Percentiles rank a stretch among this genome's conserved stretches.
These are phyloP conservation scores for Pinus tabuliformis DNA, from an alignment of 75 land plant genomes.

Conservation along the genomic window DNA sequence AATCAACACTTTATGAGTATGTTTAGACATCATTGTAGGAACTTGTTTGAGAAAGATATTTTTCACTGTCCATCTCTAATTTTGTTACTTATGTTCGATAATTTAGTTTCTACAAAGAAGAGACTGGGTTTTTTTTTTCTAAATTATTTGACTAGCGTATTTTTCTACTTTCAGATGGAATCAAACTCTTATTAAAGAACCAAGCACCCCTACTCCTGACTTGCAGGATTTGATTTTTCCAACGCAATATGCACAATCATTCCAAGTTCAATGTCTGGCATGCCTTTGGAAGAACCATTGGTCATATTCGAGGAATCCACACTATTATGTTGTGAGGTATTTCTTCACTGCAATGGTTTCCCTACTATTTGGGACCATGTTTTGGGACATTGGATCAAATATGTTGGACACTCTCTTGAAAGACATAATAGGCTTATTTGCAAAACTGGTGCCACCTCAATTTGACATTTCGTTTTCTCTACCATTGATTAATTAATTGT, in stretches of 20 bases:
- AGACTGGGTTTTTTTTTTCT: too few species aligned
- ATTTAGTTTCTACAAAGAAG: too few species aligned
- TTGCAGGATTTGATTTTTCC: slow-evolving; percentile 63
- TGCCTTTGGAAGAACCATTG: slow-evolving; percentile 81
- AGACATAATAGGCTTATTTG: too few species aligned
- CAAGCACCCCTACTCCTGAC: slow-evolving; percentile 53
- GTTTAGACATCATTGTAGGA: too few species aligned
- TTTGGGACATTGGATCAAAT: slow-evolving; percentile 2
- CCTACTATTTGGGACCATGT: background rate
- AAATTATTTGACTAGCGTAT: background rate
- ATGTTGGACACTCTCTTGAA: background rate
- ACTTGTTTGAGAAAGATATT: too few species aligned
- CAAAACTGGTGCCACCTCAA: too few species aligned
- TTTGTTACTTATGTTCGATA: too few species aligned
- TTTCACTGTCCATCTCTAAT: too few species aligned
- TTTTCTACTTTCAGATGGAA: slow-evolving; percentile 37
- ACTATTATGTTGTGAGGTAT: slow-evolving; percentile 53
- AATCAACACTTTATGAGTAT: too few species aligned
- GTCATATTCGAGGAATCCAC: slow-evolving; percentile 90
- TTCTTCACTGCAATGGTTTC: too few species aligned
- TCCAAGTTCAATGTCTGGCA: slow-evolving; percentile 51
- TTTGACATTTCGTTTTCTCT: too few species aligned
- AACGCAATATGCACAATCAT: slow-evolving; percentile 48
- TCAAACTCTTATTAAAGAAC: slow-evolving; percentile 37
- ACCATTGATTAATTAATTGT: too few species aligned